phyloP scores from a whole-genome alignment of 1,284 basidiomycete species.

The Rhodotorula sp. region DNA sequence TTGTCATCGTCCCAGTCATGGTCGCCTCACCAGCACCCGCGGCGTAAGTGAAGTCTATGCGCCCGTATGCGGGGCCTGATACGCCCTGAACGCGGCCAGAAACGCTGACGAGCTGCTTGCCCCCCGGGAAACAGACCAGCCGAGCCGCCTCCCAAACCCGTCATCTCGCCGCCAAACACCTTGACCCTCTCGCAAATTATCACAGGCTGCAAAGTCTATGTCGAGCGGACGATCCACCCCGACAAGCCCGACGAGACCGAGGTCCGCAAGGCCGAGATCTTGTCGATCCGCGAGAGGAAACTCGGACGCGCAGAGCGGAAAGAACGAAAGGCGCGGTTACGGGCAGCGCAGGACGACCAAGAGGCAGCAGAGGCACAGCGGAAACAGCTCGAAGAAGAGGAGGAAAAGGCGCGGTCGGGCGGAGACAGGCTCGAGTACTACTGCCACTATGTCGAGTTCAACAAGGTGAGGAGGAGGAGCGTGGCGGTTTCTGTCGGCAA shows the following conservation, averaged over 20 bases:
- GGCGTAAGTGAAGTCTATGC: not conserved
- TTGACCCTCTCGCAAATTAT: constrained; percentile 53
- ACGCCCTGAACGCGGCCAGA: not conserved
- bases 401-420: constrained; percentile 16
- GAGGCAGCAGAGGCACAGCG: constrained; percentile 5
- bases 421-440: constrained; percentile 71
- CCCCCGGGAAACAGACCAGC: not conserved
- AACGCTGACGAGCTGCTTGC: not conserved
- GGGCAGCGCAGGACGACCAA: constrained; percentile 33
- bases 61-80: no score
- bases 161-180: constrained; percentile 45
- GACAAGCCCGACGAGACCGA: constrained; percentile 56
- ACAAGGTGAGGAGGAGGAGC: constrained; percentile 58
- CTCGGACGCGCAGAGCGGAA: constrained; percentile 60
- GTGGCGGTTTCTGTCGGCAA: not conserved
- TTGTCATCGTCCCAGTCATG: constrained; percentile 1
- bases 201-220: constrained; percentile 90
- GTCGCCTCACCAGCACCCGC: constrained; percentile 1
- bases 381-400: constrained; percentile 19
- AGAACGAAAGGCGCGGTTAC: constrained; percentile 50
- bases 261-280: constrained; percentile 86
- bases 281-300: constrained; percentile 81
- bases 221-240: constrained; percentile 69
- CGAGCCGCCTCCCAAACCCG: constrained; percentile 32
- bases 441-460: constrained; percentile 96